Conservation (phyloP, 768 basidiomycete genomes). For the Dacryopinax primogenitus region DNA sequence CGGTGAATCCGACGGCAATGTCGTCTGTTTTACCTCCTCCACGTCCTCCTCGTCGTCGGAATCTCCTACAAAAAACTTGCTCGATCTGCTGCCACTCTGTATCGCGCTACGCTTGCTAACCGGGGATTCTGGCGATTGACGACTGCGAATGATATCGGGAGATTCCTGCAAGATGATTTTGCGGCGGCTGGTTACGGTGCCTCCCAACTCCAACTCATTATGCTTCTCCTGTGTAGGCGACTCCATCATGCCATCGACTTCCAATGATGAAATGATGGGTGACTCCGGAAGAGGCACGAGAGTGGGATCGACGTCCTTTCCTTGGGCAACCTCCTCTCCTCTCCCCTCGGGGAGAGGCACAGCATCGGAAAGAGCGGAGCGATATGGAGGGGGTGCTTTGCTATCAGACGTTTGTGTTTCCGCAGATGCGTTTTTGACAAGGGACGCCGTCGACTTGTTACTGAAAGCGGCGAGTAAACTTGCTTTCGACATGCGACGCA, state of each 20-base stretch:
- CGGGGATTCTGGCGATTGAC: background rate
- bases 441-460: background rate
- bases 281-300: background rate
- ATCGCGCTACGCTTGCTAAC: background rate
- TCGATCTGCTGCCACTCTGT: background rate
- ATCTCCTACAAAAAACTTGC: constrained; percentile 3
- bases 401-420: background rate
- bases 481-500: background rate
- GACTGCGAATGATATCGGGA: background rate
- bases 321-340: background rate
- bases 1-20: too few species aligned
- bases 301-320: background rate
- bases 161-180: background rate
- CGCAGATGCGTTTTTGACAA: background rate
- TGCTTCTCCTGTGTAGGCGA: background rate
- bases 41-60: background rate
- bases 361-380: background rate
- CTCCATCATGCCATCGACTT: background rate
- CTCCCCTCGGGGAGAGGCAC: background rate
- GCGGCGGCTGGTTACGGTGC: background rate
- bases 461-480: background rate
- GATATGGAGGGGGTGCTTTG: background rate
- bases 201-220: background rate
- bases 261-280: background rate
- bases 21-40: too few species aligned